Base-by-base conservation (phyloP, 768 basidiomycete species). In the Baorangia bicolor region DNA sequence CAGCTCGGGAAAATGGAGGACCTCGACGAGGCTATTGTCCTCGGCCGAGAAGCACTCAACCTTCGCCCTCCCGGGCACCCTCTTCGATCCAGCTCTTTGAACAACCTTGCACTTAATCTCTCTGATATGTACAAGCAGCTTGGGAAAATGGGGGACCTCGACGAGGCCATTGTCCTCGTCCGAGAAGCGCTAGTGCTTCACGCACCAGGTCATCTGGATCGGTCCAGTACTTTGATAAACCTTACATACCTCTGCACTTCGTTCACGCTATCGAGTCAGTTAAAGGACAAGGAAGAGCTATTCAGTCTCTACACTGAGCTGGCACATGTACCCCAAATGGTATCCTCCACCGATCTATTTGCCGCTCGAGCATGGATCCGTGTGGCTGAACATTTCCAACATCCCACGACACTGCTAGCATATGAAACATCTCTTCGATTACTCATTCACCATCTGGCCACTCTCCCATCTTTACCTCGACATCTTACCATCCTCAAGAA, bases 371-470 rank as follows among this genome's bases (percentile, higher is more conserved):
- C 21, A 47, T 42, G 58, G 49, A 14, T 42, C 5, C 8, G 10
- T 25, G 35, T 2, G 0, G 59, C 63, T 2, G 47, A 54, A 34
- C 0, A 20, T 2, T 43, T 57, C 18, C 13, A 35, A 2, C 59
- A 64, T 38, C 23, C 21, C 20, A 62, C 63, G 0, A 39, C 28
- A n/a, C 21, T 57, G n/a, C 46, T 47, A 10, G 61, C 61, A 16
- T 52, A 62, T 18, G 14, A 51, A 28, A 49, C 33, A 3, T 37
- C 49, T 2, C 23, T 63, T 3, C 47, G 31, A 16, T 4, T 61
- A 2, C 49, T 56, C 2, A 38, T 30, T 34, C 50, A 37, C 4
- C 39, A 61, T 8, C 14, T 60, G 0, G 30, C 43, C 8, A 33
- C 39, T 16, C 25, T 58, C 0, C 35, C 53, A 8, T 37, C 42